These are phyloP conservation scores for Fraxinus velutina DNA, from an alignment of 305 asterid genomes.

Conservation along the genomic window DNA sequence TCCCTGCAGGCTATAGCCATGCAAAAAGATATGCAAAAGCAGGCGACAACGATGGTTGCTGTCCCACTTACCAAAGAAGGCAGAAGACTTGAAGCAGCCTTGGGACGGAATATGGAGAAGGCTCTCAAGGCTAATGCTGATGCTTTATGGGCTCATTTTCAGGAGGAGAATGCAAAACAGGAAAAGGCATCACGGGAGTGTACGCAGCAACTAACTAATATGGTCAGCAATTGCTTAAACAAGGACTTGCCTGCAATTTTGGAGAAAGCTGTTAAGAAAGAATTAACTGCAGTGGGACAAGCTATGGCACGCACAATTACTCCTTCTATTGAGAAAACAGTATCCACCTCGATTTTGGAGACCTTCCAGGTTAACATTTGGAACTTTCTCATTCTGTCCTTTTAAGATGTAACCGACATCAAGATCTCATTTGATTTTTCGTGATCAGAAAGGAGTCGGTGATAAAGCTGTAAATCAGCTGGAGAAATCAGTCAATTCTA, in stretches of 20 bases:
- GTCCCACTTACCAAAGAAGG: conserved; percentile 73
- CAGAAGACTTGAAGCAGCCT: conserved; percentile 69
- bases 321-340: conserved; percentile 69
- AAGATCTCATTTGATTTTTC: conserved; percentile 28
- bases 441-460: conserved; percentile 81
- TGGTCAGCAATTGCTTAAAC: conserved; percentile 52
- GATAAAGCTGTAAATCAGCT: conserved; percentile 81
- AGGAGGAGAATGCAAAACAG: conserved; percentile 74
- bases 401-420: not conserved
- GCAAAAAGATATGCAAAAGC: conserved; percentile 85
- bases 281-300: conserved; percentile 60
- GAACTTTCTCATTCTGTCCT: conserved; percentile 13
- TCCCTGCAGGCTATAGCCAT: conserved; percentile 44
- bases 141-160: conserved; percentile 82
- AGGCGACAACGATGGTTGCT: conserved; percentile 53
- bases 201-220: conserved; percentile 52
- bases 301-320: conserved; percentile 64
- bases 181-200: conserved; percentile 71
- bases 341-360: conserved; percentile 59
- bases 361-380: conserved; percentile 66
- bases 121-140: conserved; percentile 64
- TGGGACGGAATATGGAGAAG: conserved; percentile 71
- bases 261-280: conserved; percentile 75
- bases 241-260: conserved; percentile 67
- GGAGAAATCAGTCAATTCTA: conserved; percentile 71